Percentiles rank a stretch among this genome's conserved stretches.
phyloP scores from a whole-genome alignment of 345 rosid species.

The rapeseed (Brassica napus) region Da-Ae NC_063445.1:54936001-54936500 shows the following conservation, averaged over 20 bases:
- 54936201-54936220: neutral
- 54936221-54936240: neutral
- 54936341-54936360: neutral
- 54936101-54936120: constrained; percentile 7
- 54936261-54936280: neutral
- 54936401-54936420: neutral
- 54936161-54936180: neutral
- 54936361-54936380: neutral
- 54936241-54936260: neutral
- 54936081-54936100: constrained; percentile 33
- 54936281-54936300: neutral
- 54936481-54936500: neutral
- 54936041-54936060: constrained; percentile 1
- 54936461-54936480: neutral
- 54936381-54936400: neutral
- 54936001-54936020: constrained; percentile 22
- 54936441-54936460: neutral
- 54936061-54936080: neutral
- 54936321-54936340: neutral
- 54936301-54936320: neutral
- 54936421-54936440: neutral
- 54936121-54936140: neutral
- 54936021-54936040: neutral
- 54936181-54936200: neutral
- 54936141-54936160: constrained; percentile 7